phyloP scores from a whole-genome alignment of 2,329 filamentous ascomycete genomes.

The Alternaria brassicicola region DNA sequence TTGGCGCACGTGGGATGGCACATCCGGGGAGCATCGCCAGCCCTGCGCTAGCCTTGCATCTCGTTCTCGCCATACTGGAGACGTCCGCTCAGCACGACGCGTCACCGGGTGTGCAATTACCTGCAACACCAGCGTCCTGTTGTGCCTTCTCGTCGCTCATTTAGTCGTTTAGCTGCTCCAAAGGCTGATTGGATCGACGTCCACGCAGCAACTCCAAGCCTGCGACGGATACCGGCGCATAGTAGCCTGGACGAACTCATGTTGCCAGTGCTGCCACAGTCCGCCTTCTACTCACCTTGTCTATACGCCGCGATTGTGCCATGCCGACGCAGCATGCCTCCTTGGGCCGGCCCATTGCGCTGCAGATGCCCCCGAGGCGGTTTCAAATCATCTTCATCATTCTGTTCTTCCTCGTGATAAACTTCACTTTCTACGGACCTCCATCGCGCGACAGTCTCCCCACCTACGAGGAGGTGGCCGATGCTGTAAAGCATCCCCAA shows the following conservation, averaged over 20 bases:
- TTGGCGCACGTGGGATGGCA: slow-evolving; percentile 10
- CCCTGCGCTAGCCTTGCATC: slow-evolving; percentile 25
- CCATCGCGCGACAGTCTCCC: slow-evolving; percentile 45
- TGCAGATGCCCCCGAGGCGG: slow-evolving; percentile 53
- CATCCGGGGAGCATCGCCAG: slow-evolving; percentile 17
- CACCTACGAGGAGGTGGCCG: slow-evolving; percentile 44
- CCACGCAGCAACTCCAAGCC: slow-evolving; percentile 2
- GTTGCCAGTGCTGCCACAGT: slow-evolving; percentile 18
- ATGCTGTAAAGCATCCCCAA: slow-evolving; percentile 50
- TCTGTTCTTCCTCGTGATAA: slow-evolving; percentile 37
- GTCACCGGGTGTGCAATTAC: slow-evolving; percentile 11
- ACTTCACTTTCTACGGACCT: slow-evolving; percentile 48
- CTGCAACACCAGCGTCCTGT: not conserved
- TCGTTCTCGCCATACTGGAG: not conserved
- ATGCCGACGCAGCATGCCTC: slow-evolving; percentile 46
- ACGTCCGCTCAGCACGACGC: slow-evolving; percentile 19
- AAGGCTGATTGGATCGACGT: not conserved
- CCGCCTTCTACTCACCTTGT: slow-evolving; percentile 1
- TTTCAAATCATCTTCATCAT: slow-evolving; percentile 54
- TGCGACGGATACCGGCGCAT: slow-evolving; percentile 19
- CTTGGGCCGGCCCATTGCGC: slow-evolving; percentile 40
- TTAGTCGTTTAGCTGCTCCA: not conserved
- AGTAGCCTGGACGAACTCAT: slow-evolving; percentile 5
- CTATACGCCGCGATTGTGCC: slow-evolving; percentile 1
- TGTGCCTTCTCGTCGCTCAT: slow-evolving; percentile 14